Percentiles rank a stretch among this genome's conserved stretches.
These are phyloP conservation scores for Nitzschia sp. DNA, from an alignment of 108 stramenopile genomes.

Conservation along the genomic window DNA sequence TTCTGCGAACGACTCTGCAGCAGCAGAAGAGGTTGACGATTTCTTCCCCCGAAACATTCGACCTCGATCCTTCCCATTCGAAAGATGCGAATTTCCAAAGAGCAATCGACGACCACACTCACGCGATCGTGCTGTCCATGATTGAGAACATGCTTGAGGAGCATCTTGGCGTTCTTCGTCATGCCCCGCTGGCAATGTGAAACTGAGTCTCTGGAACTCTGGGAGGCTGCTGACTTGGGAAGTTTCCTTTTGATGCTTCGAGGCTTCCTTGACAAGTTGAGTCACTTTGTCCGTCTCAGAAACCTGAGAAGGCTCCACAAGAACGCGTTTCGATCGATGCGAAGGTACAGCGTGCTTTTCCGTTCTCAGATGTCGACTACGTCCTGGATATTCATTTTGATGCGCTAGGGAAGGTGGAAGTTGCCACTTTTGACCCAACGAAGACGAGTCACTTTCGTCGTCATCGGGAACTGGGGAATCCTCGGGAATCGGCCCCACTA, in stretches of 20 bases:
- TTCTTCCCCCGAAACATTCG: slow-evolving; percentile 17
- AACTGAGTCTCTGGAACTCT: slow-evolving; percentile 9
- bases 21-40: slow-evolving; percentile 11
- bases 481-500: not conserved
- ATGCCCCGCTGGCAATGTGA: slow-evolving; percentile 7
- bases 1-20: slow-evolving; percentile 15
- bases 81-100: no score
- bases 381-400: not conserved
- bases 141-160: not conserved
- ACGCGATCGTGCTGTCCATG: not conserved
- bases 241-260: not conserved
- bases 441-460: not conserved
- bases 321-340: not conserved
- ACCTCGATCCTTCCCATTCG: no score
- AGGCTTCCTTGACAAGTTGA: slow-evolving; percentile 1
- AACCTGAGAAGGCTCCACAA: not conserved
- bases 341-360: not conserved
- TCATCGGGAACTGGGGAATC: not conserved
- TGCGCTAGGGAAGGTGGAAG: not conserved
- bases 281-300: not conserved
- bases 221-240: not conserved
- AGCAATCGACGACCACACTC: not conserved
- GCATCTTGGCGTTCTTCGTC: not conserved
- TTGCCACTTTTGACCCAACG: not conserved
- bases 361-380: not conserved